Conservation (phyloP, 768 basidiomycete species). For the Tylopilus sp. region DNA sequence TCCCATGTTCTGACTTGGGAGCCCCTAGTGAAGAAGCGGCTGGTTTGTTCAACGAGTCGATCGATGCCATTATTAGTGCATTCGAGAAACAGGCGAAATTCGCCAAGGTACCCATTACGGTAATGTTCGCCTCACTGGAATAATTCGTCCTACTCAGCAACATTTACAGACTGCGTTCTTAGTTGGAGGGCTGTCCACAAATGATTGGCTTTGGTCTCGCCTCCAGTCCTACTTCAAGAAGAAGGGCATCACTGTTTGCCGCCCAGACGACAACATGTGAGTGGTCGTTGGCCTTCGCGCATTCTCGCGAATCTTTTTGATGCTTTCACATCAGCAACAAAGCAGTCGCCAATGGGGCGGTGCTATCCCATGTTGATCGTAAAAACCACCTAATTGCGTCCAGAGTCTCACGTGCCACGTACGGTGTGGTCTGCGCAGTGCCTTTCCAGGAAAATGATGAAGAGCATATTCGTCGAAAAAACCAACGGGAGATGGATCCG, state of each 20-base stretch:
- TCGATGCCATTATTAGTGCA: not conserved
- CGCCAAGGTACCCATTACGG: not conserved
- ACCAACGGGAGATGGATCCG: slow-evolving; percentile 7
- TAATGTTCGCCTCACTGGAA: not conserved
- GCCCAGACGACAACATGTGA: not conserved
- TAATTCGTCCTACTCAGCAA: not conserved
- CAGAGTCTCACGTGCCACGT: not conserved
- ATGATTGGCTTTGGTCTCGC: not conserved
- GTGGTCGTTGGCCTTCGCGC: not conserved
- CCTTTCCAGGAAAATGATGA: not conserved
- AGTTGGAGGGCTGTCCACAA: not conserved
- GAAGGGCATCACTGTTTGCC: not conserved
- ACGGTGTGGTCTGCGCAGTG: not conserved
- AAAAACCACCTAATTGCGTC: not conserved
- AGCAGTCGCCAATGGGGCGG: not conserved
- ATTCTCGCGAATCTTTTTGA: not conserved
- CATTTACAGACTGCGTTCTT: not conserved
- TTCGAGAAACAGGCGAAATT: not conserved
- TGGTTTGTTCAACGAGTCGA: not conserved
- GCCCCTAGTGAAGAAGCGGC: not conserved
- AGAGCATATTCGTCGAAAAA: not conserved
- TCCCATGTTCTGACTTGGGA: not conserved
- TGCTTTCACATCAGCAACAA: not conserved
- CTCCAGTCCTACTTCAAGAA: not conserved
- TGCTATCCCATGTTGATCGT: not conserved